A percentile compares a stretch with the other conserved stretches of the same genome.
Evolutionary conservation across 345 rosid genomes (phyloP).

Genomic region (Turritis glabra): DNA sequence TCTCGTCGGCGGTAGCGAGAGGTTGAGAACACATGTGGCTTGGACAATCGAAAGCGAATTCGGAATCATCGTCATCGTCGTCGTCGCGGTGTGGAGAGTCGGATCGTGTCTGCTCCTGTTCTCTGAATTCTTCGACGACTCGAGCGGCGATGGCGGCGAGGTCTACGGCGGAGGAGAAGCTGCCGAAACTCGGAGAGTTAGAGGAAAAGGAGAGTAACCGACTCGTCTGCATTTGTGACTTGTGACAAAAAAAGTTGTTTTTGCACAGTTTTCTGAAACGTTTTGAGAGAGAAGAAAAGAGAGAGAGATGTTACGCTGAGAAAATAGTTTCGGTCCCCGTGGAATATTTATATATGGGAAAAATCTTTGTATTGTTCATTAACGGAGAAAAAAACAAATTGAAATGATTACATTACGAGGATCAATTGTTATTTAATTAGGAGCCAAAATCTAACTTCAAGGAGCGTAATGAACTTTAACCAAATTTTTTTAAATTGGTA

Average conservation of each 20-base stretch:
- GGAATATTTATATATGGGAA: background rate
- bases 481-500: no score
- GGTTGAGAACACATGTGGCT: conserved; percentile 37
- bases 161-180: conserved; percentile 45
- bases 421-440: background rate
- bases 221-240: conserved; percentile 42
- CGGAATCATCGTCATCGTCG: conserved; percentile 37
- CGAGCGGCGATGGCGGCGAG: conserved; percentile 53
- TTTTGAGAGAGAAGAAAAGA: conserved; percentile 15
- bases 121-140: conserved; percentile 49
- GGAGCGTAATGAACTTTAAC: conserved; percentile 16
- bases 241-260: conserved; percentile 4
- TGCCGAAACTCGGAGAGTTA: conserved; percentile 44
- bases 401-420: conserved; percentile 4
- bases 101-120: conserved; percentile 22
- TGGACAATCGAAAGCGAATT: conserved; percentile 51
- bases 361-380: background rate
- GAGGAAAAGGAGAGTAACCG: conserved; percentile 48
- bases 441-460: conserved; percentile 18
- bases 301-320: conserved; percentile 13
- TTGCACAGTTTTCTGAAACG: background rate
- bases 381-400: conserved; percentile 13
- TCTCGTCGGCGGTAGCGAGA: conserved; percentile 58
- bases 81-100: conserved; percentile 4
- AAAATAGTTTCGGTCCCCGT: conserved; percentile 21